phyloP scores from a whole-genome alignment of 208 protist species.

The Crithidia expoeki region DNA sequence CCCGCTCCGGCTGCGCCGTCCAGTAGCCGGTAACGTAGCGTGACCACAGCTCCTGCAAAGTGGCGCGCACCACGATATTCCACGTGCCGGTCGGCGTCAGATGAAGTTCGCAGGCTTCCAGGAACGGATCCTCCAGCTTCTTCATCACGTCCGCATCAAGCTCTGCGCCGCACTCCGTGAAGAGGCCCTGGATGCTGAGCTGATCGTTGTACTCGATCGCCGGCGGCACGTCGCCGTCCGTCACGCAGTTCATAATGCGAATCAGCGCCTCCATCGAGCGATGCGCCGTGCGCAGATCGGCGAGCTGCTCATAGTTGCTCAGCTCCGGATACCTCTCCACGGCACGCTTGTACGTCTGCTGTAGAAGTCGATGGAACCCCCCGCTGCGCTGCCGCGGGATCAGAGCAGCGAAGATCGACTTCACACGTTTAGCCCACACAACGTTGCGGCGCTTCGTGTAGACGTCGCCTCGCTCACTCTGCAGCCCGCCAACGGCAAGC shows the following conservation, averaged over 20 bases:
- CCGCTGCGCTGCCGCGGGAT: constrained; percentile 19
- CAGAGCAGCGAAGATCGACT: constrained; percentile 4
- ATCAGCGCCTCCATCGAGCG: constrained; percentile 31
- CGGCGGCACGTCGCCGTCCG: constrained; percentile 3
- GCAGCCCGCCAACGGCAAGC: constrained; percentile 7
- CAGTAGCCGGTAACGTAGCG: constrained; percentile 12
- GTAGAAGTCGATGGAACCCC: constrained; percentile 34
- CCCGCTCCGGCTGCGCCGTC: background rate
- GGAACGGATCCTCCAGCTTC: constrained; percentile 59
- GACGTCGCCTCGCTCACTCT: constrained; percentile 15
- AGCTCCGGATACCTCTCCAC: constrained; percentile 19
- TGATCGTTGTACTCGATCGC: constrained; percentile 44
- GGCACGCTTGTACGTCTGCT: constrained; percentile 35
- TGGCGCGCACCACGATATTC: constrained; percentile 24
- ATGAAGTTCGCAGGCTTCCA: constrained; percentile 47
- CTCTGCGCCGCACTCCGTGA: constrained; percentile 28
- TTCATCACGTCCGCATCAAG: constrained; percentile 47
- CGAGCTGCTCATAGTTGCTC: constrained; percentile 22
- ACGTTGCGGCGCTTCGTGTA: constrained; percentile 13
- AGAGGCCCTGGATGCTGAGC: constrained; percentile 38
- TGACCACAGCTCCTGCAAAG: constrained; percentile 21
- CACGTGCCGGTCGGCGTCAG: constrained; percentile 28
- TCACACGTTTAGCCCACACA: constrained; percentile 20
- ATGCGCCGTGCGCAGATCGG: constrained; percentile 23
- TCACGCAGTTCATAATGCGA: constrained; percentile 33